These are phyloP conservation scores for Entomortierella parvispora DNA, from an alignment of 192 early-diverging fungal genomes.

Conservation along the genomic window DNA sequence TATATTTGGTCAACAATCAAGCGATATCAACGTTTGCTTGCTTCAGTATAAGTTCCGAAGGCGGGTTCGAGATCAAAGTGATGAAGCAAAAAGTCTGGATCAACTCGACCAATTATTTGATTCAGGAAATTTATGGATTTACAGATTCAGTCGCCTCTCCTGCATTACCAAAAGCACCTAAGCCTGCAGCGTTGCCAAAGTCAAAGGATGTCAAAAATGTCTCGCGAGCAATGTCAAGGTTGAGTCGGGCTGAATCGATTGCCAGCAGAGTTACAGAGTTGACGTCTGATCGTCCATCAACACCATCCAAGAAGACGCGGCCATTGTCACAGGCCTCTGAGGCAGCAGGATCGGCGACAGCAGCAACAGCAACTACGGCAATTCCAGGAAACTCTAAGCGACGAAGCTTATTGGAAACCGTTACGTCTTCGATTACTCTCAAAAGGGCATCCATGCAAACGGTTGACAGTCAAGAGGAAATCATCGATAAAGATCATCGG, in stretches of 20 bases:
- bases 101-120: conserved; percentile 41
- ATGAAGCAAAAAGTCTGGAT: conserved; percentile 57
- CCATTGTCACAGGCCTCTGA: not conserved
- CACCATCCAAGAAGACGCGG: not conserved
- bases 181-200: not conserved
- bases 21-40: conserved; percentile 51
- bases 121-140: conserved; percentile 72
- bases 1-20: conserved; percentile 43
- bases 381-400: not conserved
- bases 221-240: conserved; percentile 18
- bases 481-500: not conserved
- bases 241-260: conserved; percentile 48
- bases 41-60: conserved; percentile 49
- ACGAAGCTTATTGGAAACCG: no score
- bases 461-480: not conserved
- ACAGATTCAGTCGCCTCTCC: conserved; percentile 41
- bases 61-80: conserved; percentile 50
- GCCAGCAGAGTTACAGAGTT: conserved; percentile 36
- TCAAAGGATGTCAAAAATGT: not conserved
- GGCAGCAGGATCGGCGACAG: no score
- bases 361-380: not conserved
- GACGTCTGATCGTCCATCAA: conserved; percentile 16
- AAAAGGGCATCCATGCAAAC: not conserved
- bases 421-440: not conserved
- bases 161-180: conserved; percentile 7